Evolutionary conservation across 768 basidiomycete species (phyloP).

Genomic region (Rhizopogon vinicolor): DNA sequence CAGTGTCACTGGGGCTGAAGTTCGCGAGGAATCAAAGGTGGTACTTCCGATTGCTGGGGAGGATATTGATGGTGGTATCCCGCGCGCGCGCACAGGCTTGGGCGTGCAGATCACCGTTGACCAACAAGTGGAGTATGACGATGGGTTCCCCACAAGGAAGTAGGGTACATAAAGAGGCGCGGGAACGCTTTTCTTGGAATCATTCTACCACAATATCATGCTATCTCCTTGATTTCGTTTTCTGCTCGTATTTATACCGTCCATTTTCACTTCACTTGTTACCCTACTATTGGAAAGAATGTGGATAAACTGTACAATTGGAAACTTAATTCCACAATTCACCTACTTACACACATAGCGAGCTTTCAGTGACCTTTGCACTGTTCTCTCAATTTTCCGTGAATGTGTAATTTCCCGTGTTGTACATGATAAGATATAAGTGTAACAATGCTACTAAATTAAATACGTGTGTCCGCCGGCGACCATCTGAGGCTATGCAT

Average conservation of each 20-base stretch:
- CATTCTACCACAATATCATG: neutral
- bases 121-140: conserved; percentile 50
- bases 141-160: conserved; percentile 10
- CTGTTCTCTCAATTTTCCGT: too few species aligned
- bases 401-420: too few species aligned
- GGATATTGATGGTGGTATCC: conserved; percentile 16
- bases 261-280: neutral
- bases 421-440: too few species aligned
- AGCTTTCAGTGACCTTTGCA: too few species aligned
- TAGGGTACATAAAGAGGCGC: conserved; percentile 4
- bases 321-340: neutral
- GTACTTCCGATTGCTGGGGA: conserved; percentile 29
- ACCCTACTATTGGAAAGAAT: neutral
- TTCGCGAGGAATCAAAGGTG: conserved; percentile 33
- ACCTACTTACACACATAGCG: too few species aligned
- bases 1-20: conserved; percentile 28
- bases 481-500: too few species aligned
- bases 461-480: too few species aligned
- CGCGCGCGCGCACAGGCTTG: conserved; percentile 13
- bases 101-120: conserved; percentile 62
- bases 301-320: neutral
- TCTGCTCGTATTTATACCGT: neutral
- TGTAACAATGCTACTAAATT: too few species aligned
- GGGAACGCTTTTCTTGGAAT: neutral
- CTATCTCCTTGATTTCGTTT: neutral